Evolutionary conservation across 257 asterid genomes (phyloP).

Genomic region (Osmanthus fragrans): DNA sequence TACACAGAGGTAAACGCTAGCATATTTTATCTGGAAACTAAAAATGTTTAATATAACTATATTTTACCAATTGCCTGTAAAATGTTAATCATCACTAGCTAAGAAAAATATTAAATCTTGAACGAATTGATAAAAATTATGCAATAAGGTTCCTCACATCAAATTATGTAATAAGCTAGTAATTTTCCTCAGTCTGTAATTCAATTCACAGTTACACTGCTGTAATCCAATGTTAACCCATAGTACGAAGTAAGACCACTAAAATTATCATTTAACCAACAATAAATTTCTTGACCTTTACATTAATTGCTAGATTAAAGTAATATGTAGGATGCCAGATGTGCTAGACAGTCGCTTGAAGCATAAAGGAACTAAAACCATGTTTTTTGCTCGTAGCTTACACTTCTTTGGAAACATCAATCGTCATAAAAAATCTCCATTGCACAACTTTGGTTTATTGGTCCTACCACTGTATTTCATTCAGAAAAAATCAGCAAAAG

Average conservation of each 20-base stretch:
- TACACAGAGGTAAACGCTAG: not conserved
- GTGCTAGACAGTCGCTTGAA: not conserved
- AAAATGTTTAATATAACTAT: not conserved
- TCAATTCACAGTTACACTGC: not conserved
- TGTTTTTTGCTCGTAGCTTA: not conserved
- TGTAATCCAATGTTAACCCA: not conserved
- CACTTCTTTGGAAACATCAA: not conserved
- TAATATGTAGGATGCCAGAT: not conserved
- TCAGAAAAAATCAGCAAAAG: not conserved
- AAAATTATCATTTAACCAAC: not conserved
- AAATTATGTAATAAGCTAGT: not conserved
- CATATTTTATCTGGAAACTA: not conserved
- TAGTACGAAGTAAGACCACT: not conserved
- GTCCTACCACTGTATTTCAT: not conserved
- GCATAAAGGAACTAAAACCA: not conserved
- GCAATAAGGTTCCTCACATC: not conserved
- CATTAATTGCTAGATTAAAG: not conserved
- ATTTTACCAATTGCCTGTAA: slow-evolving; percentile 2
- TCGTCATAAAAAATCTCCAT: not conserved
- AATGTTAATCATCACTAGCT: slow-evolving; percentile 5
- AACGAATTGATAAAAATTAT: not conserved
- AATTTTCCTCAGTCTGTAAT: not conserved
- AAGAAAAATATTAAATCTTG: not conserved
- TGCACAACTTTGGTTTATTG: not conserved
- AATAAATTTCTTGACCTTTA: not conserved